Percentiles rank a stretch among this genome's conserved stretches.
These are phyloP conservation scores for Begonia peltatifolia DNA, from an alignment of 306 rosid genomes.

Conservation along the genomic window DNA sequence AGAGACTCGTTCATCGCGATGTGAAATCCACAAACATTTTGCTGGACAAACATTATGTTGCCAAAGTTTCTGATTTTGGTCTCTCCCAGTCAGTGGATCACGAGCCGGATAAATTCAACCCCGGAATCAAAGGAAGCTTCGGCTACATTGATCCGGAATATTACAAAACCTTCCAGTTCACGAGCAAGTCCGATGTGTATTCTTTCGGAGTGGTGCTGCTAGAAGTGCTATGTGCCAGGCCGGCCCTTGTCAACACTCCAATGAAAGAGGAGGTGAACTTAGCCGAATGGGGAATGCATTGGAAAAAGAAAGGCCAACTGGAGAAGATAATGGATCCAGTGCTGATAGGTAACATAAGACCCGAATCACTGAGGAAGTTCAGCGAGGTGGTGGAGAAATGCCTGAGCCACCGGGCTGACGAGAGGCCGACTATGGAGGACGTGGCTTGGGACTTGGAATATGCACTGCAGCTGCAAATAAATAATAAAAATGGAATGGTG, in stretches of 20 bases:
- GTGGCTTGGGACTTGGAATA: conserved; percentile 10
- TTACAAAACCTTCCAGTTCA: conserved; percentile 2
- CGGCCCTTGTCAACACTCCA: background rate
- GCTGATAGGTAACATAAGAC: background rate
- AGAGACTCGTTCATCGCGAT: conserved; percentile 5
- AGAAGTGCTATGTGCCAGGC: conserved; percentile 9
- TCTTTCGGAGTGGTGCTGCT: conserved; percentile 9
- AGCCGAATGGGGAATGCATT: conserved; percentile 11
- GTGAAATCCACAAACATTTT: conserved; percentile 7
- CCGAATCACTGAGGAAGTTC: conserved; percentile 7
- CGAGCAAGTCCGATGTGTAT: conserved; percentile 6
- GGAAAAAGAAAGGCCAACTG: conserved; percentile 2
- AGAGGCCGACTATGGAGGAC: conserved; percentile 2
- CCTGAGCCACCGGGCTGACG: background rate
- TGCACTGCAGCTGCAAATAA: conserved; percentile 2
- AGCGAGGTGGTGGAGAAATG: conserved; percentile 8
- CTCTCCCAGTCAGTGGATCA: background rate
- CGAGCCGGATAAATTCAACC: background rate
- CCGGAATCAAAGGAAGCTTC: conserved; percentile 3
- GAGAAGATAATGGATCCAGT: conserved; percentile 2
- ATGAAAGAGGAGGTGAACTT: conserved; percentile 1
- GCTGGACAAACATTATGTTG: background rate
- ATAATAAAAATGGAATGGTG: too few species aligned
- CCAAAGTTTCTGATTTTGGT: conserved; percentile 5
- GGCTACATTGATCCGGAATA: conserved; percentile 14